Evolutionary conservation across 768 basidiomycete genomes (phyloP).

Genomic region (Tylopilus plumbeoviolaceoides): DNA sequence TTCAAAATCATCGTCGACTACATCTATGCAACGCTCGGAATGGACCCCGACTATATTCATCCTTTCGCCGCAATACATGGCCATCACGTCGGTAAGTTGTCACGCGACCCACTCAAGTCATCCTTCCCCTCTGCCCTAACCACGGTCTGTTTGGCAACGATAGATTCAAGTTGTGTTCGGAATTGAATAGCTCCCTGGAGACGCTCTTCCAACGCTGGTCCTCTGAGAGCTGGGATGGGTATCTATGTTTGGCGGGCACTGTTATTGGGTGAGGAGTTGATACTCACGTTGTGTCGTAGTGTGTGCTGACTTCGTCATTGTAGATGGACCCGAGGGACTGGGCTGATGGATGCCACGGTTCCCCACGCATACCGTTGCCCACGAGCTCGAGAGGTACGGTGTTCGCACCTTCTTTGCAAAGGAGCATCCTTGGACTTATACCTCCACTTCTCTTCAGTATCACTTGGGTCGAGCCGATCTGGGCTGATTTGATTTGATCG

Average conservation of each 20-base stretch:
- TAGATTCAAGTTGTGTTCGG: slow-evolving; percentile 94
- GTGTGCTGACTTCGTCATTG: no score
- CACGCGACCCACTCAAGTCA: slow-evolving; percentile 97
- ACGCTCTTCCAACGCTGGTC: slow-evolving; percentile 98
- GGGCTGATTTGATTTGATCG: slow-evolving; percentile 99
- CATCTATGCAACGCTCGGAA: no score
- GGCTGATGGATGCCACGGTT: slow-evolving; percentile 94
- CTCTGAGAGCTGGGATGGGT: slow-evolving; percentile 99
- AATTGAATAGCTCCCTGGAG: slow-evolving; percentile 97
- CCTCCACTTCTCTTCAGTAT: slow-evolving; percentile 99
- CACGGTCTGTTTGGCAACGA: slow-evolving; percentile 98
- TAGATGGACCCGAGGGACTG: slow-evolving; percentile 98
- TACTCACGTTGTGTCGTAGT: no score
- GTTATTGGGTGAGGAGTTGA: no score
- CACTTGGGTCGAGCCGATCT: slow-evolving; percentile 98
- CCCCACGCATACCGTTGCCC: slow-evolving; percentile 91
- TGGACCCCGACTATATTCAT: no score
- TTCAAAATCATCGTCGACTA: slow-evolving; percentile 99
- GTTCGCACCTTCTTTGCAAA: slow-evolving; percentile 98
- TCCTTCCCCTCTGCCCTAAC: slow-evolving; percentile 95
- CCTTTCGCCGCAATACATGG: slow-evolving; percentile 99
- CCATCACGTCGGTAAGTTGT: slow-evolving; percentile 90
- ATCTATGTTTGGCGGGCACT: no score
- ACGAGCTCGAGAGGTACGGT: slow-evolving; percentile 88
- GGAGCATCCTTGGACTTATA: slow-evolving; percentile 97